Conservation (phyloP, 345 rosid genomes). For the Populus alba region DNA sequence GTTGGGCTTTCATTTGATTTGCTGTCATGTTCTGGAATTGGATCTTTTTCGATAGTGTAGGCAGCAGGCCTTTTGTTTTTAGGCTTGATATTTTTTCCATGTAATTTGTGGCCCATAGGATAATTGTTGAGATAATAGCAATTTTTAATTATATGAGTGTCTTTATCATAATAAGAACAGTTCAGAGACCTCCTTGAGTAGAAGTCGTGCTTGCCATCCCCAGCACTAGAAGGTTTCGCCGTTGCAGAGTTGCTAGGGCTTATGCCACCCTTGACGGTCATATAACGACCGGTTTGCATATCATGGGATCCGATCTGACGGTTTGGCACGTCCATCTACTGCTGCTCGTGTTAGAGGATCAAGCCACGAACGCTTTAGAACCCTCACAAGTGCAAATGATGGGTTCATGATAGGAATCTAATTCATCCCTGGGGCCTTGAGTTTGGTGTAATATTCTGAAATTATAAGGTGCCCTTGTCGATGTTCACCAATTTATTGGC, state of each 20-base stretch:
- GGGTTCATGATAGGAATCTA: background rate
- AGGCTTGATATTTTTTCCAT: background rate
- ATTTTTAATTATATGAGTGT: background rate
- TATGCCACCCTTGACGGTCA: no score
- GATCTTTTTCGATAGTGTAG: accelerated
- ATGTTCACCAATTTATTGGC: no score
- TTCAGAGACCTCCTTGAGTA: no score
- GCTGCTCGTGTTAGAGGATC: background rate
- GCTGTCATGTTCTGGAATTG: accelerated
- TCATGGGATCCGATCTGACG: background rate
- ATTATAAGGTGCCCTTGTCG: no score
- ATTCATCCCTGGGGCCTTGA: constrained; percentile 6
- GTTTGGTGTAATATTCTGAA: no score
- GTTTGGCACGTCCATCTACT: accelerated
- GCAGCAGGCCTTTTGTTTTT: background rate
- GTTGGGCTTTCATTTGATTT: no score
- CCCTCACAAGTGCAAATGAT: background rate
- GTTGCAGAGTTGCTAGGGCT: accelerated
- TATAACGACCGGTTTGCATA: background rate
- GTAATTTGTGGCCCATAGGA: background rate
- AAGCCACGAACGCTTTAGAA: background rate
- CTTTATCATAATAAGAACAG: no score
- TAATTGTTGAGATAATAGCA: background rate
- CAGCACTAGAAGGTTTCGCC: no score
- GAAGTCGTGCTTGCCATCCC: background rate